Evolutionary conservation across 2,329 filamentous ascomycete genomes (phyloP), one percentile per base, ranked within the genome.

Genomic region (Penicillium italicum): DNA sequence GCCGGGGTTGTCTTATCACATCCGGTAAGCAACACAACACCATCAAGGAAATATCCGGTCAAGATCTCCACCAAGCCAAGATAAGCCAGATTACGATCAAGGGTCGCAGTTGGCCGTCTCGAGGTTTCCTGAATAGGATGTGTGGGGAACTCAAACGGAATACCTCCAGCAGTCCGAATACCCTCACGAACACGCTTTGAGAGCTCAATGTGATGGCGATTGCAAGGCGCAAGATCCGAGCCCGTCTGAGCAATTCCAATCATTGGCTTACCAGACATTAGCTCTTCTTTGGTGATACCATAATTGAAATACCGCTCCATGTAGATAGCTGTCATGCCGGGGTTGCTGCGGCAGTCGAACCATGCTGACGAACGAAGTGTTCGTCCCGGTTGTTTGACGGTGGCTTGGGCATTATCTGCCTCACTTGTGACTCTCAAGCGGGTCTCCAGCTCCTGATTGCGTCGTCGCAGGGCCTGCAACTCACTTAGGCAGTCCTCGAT

Each of bases 1-100:
- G 78, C 79, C 14, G 79, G 79, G 0, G 78, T 80, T 5, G 78
- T 81, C 72, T 81, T 81, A 59, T 81, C 79, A 66, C 79, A 81
- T 9, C 79, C 79, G 0, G 79, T 81, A 47, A 81, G 69, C 26
- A 81, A 66, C 16, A 81, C 79, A 22, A 81, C 75, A 22, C 79
- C 79, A 61, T 81, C 79, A 46, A 81, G 67, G 4, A 77, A 77
- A 66, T 81, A 80, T 0, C 73, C 76, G 53, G 75, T 72, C 37
- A 81, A 67, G 18, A 81, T 64, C 65, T 81, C 79, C 18, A 80
- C 78, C 30, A 81, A 67, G 11, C 73, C 69, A 24, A 81, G 65
- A 64, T 80, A 80, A 1, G 76, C 72, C 50, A 81, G 65, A 58
- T 81, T 81, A 9, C 79, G 72, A 65, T 81, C 79, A 42, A 81